phyloP scores from a whole-genome alignment of 2,329 filamentous ascomycete genomes.

The Myriosclerotinia scirpicola region DNA sequence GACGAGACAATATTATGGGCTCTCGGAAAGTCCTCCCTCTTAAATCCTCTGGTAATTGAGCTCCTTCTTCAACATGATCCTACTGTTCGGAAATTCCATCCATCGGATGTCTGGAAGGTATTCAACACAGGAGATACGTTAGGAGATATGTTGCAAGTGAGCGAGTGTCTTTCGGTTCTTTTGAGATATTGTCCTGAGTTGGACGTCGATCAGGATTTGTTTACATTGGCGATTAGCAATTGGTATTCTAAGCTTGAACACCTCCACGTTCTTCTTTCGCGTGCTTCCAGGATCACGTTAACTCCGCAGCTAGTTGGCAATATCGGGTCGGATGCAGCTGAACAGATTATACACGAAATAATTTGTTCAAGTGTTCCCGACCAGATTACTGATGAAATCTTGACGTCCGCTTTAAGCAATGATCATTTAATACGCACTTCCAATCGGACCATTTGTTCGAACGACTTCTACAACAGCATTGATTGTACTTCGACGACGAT shows the following conservation, averaged over 20 bases:
- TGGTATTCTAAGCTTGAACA: accelerated
- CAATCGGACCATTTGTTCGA: too few relatives aligned
- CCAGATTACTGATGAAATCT: neutral
- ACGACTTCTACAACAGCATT: too few relatives aligned
- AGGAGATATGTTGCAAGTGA: too few relatives aligned
- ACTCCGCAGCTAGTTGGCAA: neutral
- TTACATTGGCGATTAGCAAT: neutral
- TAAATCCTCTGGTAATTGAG: neutral
- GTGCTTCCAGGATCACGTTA: neutral
- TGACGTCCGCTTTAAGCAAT: neutral
- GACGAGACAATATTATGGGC: constrained; percentile 5
- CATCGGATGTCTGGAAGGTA: neutral
- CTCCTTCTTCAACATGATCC: neutral
- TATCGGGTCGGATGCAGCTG: neutral
- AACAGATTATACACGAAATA: neutral
- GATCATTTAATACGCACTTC: too few relatives aligned
- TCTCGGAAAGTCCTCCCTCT: neutral
- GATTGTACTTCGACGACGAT: neutral
- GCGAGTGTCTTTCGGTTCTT: too few relatives aligned
- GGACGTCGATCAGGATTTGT: neutral
- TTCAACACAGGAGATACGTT: too few relatives aligned
- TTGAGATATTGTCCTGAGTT: neutral
- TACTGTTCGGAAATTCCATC: neutral
- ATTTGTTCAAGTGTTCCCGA: neutral
- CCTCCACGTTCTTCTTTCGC: neutral